These are phyloP conservation scores for Diacronema lutheri DNA, from an alignment of 78 protist species.

Conservation along the genomic window DNA sequence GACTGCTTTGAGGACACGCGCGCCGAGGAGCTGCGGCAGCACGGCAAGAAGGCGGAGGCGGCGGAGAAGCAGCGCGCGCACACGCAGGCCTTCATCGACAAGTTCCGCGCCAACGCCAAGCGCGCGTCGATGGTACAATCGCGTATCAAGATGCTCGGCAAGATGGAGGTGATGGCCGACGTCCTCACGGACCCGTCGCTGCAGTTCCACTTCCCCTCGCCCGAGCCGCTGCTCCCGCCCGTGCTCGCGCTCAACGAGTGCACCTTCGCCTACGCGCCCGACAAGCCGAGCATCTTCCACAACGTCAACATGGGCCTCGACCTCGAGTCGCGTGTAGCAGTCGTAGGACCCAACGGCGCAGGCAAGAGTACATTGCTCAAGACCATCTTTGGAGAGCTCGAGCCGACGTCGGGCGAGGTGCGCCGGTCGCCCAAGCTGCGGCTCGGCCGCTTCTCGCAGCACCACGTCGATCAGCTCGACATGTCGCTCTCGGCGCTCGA, in stretches of 20 bases:
- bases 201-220: constrained; percentile 71
- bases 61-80: constrained; percentile 66
- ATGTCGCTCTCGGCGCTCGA: constrained; percentile 74
- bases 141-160: constrained; percentile 57
- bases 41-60: constrained; percentile 62
- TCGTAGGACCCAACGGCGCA: constrained; percentile 96
- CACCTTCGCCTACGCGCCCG: constrained; percentile 76
- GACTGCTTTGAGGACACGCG: constrained; percentile 70
- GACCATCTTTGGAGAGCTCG: constrained; percentile 78
- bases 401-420: constrained; percentile 49
- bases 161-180: constrained; percentile 29
- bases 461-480: constrained; percentile 81
- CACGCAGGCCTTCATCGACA: constrained; percentile 57
- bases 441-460: constrained; percentile 78
- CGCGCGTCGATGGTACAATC: constrained; percentile 82
- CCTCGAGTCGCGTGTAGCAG: constrained; percentile 76
- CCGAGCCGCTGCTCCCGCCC: constrained; percentile 78
- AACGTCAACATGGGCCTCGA: constrained; percentile 75
- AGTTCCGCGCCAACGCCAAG: constrained; percentile 82
- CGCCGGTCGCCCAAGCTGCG: constrained; percentile 58
- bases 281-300: constrained; percentile 60
- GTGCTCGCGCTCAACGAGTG: constrained; percentile 68
- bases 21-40: constrained; percentile 58
- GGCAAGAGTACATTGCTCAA: constrained; percentile 88
- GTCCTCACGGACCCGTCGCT: constrained; percentile 58